These are phyloP conservation scores for Ophiosphaerella herpotricha DNA, from an alignment of 2,329 filamentous ascomycete species.

Conservation along the genomic window DNA sequence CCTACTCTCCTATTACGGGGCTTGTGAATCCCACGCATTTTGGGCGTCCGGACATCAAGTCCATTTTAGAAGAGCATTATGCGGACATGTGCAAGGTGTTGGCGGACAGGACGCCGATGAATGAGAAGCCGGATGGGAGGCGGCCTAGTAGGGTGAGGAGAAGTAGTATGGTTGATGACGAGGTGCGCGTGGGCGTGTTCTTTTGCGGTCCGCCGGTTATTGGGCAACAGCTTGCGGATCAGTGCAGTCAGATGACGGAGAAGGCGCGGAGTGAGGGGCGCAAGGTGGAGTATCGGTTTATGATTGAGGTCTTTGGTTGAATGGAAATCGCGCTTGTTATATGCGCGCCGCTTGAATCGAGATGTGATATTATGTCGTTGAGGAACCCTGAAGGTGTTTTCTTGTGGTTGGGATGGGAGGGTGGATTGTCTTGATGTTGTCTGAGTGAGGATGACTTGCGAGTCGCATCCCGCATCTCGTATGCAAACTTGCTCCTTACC, in stretches of 20 bases:
- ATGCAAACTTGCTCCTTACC: too few relatives aligned
- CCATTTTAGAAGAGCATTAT: constrained; percentile 60
- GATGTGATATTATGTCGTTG: too few relatives aligned
- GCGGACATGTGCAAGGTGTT: constrained; percentile 54
- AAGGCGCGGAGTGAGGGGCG: constrained; percentile 58
- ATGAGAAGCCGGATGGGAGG: constrained; percentile 26
- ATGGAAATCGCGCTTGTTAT: neutral
- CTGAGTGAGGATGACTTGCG: too few relatives aligned
- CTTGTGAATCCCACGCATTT: constrained; percentile 60
- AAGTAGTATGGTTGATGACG: constrained; percentile 17
- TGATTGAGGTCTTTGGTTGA: constrained; percentile 62
- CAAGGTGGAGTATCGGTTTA: constrained; percentile 61
- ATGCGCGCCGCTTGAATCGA: too few relatives aligned
- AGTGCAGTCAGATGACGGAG: constrained; percentile 57
- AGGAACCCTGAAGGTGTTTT: too few relatives aligned
- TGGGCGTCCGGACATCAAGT: constrained; percentile 59
- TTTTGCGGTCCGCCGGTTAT: constrained; percentile 62
- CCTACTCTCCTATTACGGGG: constrained; percentile 59
- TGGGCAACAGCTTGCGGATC: constrained; percentile 60
- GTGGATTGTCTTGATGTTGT: too few relatives aligned
- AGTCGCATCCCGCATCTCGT: too few relatives aligned
- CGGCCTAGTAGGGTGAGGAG: constrained; percentile 8
- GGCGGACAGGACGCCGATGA: constrained; percentile 11
- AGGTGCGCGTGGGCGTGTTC: constrained; percentile 59
- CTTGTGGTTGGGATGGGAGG: too few relatives aligned